Conservation (phyloP, 2,329 filamentous ascomycete genomes). For the Colletotrichum somersetense region DNA sequence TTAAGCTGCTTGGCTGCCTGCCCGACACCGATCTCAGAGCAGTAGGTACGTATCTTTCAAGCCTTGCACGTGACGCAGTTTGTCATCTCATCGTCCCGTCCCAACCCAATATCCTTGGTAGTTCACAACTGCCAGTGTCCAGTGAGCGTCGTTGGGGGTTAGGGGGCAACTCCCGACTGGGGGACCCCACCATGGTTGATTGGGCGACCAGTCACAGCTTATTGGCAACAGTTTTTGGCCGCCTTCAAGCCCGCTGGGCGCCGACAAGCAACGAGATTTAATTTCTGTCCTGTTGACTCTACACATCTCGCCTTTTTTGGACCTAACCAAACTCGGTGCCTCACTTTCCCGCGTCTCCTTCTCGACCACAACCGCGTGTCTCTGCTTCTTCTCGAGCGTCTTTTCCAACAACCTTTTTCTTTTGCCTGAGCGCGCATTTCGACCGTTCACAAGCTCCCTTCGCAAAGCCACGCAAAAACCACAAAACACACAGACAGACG, state of each 20-base stretch:
- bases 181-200: slow-evolving; percentile 54
- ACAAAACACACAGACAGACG: slow-evolving; percentile 17
- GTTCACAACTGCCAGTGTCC: no score
- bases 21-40: not conserved
- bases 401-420: slow-evolving; percentile 14
- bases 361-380: slow-evolving; percentile 27
- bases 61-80: slow-evolving; percentile 15
- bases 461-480: slow-evolving; percentile 14
- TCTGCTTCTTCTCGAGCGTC: slow-evolving; percentile 36
- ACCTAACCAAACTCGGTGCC: slow-evolving; percentile 31
- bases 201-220: slow-evolving; percentile 51
- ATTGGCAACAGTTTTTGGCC: slow-evolving; percentile 43
- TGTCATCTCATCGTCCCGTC: not conserved
- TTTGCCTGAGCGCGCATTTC: slow-evolving; percentile 26
- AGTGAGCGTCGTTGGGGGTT: not conserved
- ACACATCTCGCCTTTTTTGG: slow-evolving; percentile 27
- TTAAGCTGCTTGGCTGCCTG: not conserved
- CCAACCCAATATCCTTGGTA: not conserved
- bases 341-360: slow-evolving; percentile 33
- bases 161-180: slow-evolving; percentile 22
- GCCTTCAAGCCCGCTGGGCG: slow-evolving; percentile 39
- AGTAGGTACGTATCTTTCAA: not conserved
- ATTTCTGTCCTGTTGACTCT: slow-evolving; percentile 43
- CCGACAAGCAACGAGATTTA: slow-evolving; percentile 45
- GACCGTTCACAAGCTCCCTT: not conserved